Base-by-base conservation (phyloP, 805 yeast species). In the Ogataea degrootiae region DNA sequence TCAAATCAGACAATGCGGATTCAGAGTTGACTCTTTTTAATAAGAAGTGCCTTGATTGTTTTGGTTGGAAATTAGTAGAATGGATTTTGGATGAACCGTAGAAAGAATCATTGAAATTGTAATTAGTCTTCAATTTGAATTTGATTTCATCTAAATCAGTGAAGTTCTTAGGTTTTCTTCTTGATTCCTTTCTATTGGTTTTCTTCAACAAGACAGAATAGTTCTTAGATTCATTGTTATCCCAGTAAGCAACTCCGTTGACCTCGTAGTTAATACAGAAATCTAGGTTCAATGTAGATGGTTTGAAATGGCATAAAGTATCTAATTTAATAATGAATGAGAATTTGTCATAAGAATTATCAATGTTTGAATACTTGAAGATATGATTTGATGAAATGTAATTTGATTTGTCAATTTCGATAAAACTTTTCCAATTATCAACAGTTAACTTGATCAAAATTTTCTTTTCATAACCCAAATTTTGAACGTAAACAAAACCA, bases 301-400 rank as follows among this genome's bases (percentile, higher is more conserved):
- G 48, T 22, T 51, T 50, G 45, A 45, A 42, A 46, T 51, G 36
- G 57, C 63, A 51, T 48, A 66, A 44, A 49, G 68, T 55, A 44
- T 62, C 60, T 38, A 73, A 59, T 39, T 76, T 75, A 36, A 81
- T 71, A 42, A 71, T 70, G 57, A 82, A 79, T 42, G 72, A 71
- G 62, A 82, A 73, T 52, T 67, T 69, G 52, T 73, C 77, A 46
- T 61, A 72, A 33, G 46, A 48, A 5, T 45, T 52, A 42, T 60
- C 58, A 8, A 59, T 44, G 23, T 63, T 49, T 47, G 75, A 61
- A 53, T 68, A 68, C 55, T 73, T 57, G 75, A 72, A 67, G 34
- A 66, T 64, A 50, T 67, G 69, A 43, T 67, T 67, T 21, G 71
- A 67, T 2, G 70, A 66, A 34, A 67, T 67, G 53, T 67, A 67